These are phyloP conservation scores for Stellera chamaejasme DNA, from an alignment of 345 rosid species.

Conservation along the genomic window DNA sequence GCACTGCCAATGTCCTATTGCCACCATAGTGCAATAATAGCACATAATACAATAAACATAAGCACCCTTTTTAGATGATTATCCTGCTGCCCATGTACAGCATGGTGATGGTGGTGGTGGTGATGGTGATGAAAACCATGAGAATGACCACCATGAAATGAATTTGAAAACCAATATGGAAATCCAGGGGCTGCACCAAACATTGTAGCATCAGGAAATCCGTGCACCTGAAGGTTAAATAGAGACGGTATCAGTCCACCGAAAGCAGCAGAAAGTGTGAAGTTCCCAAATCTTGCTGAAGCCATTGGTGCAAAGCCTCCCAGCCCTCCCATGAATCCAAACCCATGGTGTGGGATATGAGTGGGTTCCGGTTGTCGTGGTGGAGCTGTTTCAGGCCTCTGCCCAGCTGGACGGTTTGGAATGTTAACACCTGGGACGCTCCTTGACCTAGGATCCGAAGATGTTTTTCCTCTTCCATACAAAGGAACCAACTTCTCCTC, in stretches of 20 bases:
- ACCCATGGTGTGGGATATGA: conserved; percentile 60
- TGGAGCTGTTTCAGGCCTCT: conserved; percentile 95
- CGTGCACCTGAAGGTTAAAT: conserved; percentile 78
- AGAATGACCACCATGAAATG: conserved; percentile 66
- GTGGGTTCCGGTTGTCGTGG: conserved; percentile 52
- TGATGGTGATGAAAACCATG: conserved; percentile 39
- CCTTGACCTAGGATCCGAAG: conserved; percentile 80
- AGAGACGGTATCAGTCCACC: conserved; percentile 86
- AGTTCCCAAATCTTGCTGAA: conserved; percentile 69
- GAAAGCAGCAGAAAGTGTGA: conserved; percentile 71
- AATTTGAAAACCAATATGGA: conserved; percentile 60
- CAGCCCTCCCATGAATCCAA: conserved; percentile 74
- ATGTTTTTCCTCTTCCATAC: conserved; percentile 89
- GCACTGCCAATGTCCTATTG: conserved; percentile 28
- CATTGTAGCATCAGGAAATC: conserved; percentile 74
- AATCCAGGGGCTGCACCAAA: conserved; percentile 68
- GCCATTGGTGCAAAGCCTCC: conserved; percentile 86
- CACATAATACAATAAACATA: conserved; percentile 40
- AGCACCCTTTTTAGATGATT: conserved; percentile 57
- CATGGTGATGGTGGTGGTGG: conserved; percentile 19
- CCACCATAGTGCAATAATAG: conserved; percentile 49
- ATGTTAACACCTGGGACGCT: conserved; percentile 73
- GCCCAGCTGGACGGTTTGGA: conserved; percentile 92
- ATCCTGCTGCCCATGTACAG: conserved; percentile 75
- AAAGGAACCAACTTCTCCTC: conserved; percentile 92